Evolutionary conservation across 495 filamentous ascomycete genomes (phyloP).

Genomic region (Podospora conica): DNA sequence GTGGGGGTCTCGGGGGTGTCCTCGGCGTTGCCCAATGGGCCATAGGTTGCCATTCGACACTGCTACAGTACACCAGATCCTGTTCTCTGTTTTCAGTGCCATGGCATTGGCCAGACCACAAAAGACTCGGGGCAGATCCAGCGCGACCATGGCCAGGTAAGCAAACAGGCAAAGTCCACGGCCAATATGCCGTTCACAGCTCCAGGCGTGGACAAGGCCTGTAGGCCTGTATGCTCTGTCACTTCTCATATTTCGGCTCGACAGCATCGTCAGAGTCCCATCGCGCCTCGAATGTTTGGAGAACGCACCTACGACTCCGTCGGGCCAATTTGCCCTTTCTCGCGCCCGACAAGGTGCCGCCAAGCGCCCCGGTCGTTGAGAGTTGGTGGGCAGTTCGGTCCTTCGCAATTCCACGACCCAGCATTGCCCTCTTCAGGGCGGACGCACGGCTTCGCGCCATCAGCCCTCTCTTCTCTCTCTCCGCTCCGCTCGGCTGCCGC

Average conservation of each 20-base stretch:
- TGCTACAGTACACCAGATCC: background rate
- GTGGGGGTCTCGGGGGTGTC: background rate
- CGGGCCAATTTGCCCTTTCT: conserved; percentile 4
- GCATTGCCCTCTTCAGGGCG: background rate
- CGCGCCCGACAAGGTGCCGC: background rate
- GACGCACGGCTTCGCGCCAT: background rate
- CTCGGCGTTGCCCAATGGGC: background rate
- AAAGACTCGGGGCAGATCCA: background rate
- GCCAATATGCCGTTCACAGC: background rate
- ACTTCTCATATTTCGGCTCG: conserved; percentile 5
- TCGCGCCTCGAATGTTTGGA: background rate
- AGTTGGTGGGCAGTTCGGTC: background rate
- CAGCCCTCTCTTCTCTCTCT: background rate
- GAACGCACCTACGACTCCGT: background rate
- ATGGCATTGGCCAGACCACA: background rate
- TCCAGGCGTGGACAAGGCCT: background rate
- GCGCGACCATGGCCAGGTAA: background rate
- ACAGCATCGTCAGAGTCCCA: background rate
- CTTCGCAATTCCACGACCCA: conserved; percentile 10
- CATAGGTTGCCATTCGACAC: too few relatives aligned
- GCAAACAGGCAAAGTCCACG: background rate
- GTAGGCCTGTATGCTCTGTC: background rate
- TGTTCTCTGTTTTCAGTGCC: background rate
- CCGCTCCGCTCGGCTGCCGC: background rate
- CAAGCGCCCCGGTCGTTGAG: conserved; percentile 1